A percentile compares a stretch with the other conserved stretches of the same genome.
These are phyloP conservation scores for Serendipita indica DNA, from an alignment of 768 basidiomycete species.

Conservation along the genomic window DNA sequence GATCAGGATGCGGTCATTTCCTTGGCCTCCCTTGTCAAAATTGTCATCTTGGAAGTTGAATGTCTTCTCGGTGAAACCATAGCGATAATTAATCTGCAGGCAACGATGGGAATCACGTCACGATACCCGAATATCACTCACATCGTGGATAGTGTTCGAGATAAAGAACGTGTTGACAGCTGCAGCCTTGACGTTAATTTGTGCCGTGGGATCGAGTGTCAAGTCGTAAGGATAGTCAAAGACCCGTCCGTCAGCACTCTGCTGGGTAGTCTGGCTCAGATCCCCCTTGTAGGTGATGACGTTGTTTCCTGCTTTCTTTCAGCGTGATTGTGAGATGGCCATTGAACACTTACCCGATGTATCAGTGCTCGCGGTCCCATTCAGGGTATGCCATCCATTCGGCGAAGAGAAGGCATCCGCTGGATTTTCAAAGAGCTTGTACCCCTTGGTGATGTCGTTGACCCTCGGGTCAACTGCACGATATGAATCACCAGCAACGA, in stretches of 20 bases:
- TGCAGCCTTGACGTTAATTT: conserved; percentile 38
- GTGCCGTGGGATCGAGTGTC: conserved; percentile 26
- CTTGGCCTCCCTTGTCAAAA: conserved; percentile 36
- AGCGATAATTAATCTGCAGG: conserved; percentile 25
- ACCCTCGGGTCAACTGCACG: not conserved
- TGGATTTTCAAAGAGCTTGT: conserved; percentile 26
- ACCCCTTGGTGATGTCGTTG: not conserved
- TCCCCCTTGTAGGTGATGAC: conserved; percentile 24
- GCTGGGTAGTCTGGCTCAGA: conserved; percentile 20
- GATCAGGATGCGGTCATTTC: conserved; percentile 24
- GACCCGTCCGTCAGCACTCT: conserved; percentile 27
- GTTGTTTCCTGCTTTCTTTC: conserved; percentile 24
- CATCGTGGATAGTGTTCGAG: conserved; percentile 45
- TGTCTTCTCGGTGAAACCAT: conserved; percentile 43
- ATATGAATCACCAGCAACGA: conserved; percentile 28
- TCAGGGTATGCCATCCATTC: conserved; percentile 37
- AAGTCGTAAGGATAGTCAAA: conserved; percentile 29
- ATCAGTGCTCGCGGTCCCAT: conserved; percentile 23
- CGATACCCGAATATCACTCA: not conserved
- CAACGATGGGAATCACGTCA: not conserved
- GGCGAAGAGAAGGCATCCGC: conserved; percentile 41
- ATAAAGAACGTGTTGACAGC: conserved; percentile 41
- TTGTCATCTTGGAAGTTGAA: conserved; percentile 51
- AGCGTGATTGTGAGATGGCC: not conserved
- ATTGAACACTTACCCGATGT: conserved; percentile 15